phyloP scores from a whole-genome alignment of 257 asterid species.

The Solanum boliviense region DNA sequence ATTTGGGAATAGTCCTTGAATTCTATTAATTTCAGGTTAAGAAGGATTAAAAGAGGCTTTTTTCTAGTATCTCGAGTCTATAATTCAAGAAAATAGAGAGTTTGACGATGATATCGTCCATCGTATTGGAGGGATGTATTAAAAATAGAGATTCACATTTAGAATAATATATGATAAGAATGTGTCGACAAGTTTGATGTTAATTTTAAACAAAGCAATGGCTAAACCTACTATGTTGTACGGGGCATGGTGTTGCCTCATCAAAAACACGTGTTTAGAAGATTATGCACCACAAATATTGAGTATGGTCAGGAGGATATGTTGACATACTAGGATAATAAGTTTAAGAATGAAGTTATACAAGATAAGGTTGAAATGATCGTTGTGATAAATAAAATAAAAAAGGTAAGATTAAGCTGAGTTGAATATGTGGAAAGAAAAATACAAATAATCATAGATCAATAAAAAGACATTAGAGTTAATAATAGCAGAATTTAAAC shows the following conservation, averaged over 20 bases:
- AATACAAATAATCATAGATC: too few relatives aligned
- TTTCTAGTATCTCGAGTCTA: background rate
- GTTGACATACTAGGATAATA: background rate
- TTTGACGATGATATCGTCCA: background rate
- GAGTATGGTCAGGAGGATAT: background rate
- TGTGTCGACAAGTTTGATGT: background rate
- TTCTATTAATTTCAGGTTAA: background rate
- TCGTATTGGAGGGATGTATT: background rate
- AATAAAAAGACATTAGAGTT: fast-evolving
- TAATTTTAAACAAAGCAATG: background rate
- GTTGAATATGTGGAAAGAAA: background rate
- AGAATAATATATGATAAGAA: background rate
- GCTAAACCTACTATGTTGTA: background rate
- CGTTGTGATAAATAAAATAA: too few relatives aligned
- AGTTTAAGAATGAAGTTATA: background rate
- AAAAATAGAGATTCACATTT: background rate
- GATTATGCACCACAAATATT: background rate
- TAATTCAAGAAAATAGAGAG: background rate
- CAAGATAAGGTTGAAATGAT: background rate
- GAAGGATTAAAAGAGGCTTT: background rate
- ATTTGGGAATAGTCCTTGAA: background rate
- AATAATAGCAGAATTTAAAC: too few relatives aligned
- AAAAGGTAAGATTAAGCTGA: fast-evolving
- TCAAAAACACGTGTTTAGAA: background rate
- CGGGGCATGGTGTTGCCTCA: background rate